Evolutionary conservation across 805 yeast species (phyloP).

Genomic region (Yarrowia phangngaensis): DNA sequence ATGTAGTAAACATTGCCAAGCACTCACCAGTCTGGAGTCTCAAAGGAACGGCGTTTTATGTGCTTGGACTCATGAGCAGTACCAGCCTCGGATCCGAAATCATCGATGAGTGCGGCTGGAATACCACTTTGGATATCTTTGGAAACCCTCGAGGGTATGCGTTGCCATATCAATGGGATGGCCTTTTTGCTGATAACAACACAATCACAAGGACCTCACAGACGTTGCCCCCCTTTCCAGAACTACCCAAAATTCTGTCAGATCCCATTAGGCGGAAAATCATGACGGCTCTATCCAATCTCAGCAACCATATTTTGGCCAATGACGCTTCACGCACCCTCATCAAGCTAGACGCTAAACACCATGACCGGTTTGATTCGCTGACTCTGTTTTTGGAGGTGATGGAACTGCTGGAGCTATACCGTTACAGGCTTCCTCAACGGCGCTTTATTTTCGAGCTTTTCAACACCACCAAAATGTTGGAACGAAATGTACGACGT

Average conservation of each 20-base stretch:
- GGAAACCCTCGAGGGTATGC: conserved; percentile 44
- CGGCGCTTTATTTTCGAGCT: conserved; percentile 64
- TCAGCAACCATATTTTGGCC: conserved; percentile 54
- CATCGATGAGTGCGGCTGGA: conserved; percentile 79
- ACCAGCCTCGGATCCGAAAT: conserved; percentile 81
- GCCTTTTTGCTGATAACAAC: conserved; percentile 1
- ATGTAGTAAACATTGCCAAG: conserved; percentile 51
- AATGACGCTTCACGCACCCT: conserved; percentile 57
- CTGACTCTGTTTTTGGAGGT: conserved; percentile 54
- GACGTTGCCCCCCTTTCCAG: conserved; percentile 10
- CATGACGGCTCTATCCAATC: conserved; percentile 45
- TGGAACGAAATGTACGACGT: conserved; percentile 47
- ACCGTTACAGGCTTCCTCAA: conserved; percentile 57
- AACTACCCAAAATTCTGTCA: conserved; percentile 10
- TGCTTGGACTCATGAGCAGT: conserved; percentile 66
- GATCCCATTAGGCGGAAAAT: conserved; percentile 33
- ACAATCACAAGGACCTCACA: conserved; percentile 1
- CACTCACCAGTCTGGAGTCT: conserved; percentile 54
- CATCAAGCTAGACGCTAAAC: conserved; percentile 48
- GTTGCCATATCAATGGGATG: conserved; percentile 41
- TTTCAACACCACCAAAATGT: conserved; percentile 51
- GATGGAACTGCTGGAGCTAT: conserved; percentile 51
- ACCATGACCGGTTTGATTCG: conserved; percentile 53
- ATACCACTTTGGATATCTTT: conserved; percentile 45
- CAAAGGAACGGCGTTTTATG: conserved; percentile 73